Conservation (phyloP, 441 rosid species). For the Monsonia emarginata region DNA sequence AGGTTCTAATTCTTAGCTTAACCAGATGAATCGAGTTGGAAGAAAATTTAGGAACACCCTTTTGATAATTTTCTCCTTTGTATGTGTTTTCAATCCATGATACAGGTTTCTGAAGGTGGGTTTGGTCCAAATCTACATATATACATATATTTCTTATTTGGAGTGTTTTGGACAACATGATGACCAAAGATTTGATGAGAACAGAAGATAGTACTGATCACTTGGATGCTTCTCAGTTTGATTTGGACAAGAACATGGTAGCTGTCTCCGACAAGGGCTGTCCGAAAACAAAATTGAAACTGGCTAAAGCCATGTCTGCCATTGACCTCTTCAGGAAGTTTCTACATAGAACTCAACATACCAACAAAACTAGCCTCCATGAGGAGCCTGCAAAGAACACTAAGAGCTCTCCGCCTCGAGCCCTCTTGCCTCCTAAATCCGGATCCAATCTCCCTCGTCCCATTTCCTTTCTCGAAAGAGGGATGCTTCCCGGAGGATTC, state of each 20-base stretch:
- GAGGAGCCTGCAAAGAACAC: conserved; percentile 8
- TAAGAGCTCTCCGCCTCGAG: conserved; percentile 8
- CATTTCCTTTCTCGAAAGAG: conserved; percentile 22
- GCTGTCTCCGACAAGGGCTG: neutral
- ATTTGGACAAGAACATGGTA: neutral
- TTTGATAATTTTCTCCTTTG: neutral
- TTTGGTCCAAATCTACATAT: neutral
- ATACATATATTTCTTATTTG: no score
- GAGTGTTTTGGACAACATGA: no score
- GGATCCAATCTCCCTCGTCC: conserved; percentile 6
- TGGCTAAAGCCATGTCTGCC: conserved; percentile 11
- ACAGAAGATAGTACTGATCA: neutral
- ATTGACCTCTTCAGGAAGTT: conserved; percentile 19
- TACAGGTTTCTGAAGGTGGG: neutral
- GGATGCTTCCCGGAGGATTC: conserved; percentile 16
- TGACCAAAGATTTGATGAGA: neutral
- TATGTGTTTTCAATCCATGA: neutral
- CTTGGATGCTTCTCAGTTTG: neutral
- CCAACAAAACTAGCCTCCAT: conserved; percentile 4
- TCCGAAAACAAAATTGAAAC: neutral
- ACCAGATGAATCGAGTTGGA: no score
- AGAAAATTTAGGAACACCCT: neutral
- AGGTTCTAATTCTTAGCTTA: no score
- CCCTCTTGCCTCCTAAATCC: conserved; percentile 8
- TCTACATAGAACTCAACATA: conserved; percentile 13